Evolutionary conservation across 805 yeast genomes (phyloP), one percentile per base, ranked within the genome.

Genomic region (Pichia occidentalis): DNA sequence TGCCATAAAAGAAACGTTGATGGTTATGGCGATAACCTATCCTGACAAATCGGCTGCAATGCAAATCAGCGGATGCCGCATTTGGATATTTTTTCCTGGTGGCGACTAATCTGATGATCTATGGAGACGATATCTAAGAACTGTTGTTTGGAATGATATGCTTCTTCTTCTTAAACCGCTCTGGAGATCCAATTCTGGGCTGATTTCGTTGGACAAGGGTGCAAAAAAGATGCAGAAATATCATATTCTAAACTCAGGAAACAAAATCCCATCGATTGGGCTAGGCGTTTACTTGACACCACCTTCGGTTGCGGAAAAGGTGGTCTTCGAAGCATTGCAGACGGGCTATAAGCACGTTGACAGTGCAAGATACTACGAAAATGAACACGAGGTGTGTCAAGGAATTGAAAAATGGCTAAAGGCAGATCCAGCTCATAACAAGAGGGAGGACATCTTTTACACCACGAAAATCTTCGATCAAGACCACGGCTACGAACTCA

Each of bases 271-370:
- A 7, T 63, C 65, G 1, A 59, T 78, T 19, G 85, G 75, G 0
- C 61, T 70, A 16, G 85, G 85, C 1, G 69, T 75, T 5, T 77
- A 70, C 57, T 50, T 60, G 21, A 47, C 75, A 4, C 65, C 75
- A 4, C 41, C 51, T 1, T 47, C 48, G 0, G 60, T 60, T 7
- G 64, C 79, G 1, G 42, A 56, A 4, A 59, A 64, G 0, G 51
- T 75, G 19, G 80, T 77, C 0, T 65, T 70, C 47, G 54, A 65
- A 22, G 92, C 88, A 1, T 65, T 84, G 42, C 57, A 65, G 23
- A 61, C 56, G 11, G 94, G 94, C 0, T 84, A 80, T 56, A 70
- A 90, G 48, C 90, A 78, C 49, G 61, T 83, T 42, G 92, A 84
- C 53, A 64, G 79, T n/a, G 95, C 94, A 4, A 75, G 67, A 7